Conservation (phyloP, 2,329 filamentous ascomycete genomes). For the Bisporella sp. region DNA sequence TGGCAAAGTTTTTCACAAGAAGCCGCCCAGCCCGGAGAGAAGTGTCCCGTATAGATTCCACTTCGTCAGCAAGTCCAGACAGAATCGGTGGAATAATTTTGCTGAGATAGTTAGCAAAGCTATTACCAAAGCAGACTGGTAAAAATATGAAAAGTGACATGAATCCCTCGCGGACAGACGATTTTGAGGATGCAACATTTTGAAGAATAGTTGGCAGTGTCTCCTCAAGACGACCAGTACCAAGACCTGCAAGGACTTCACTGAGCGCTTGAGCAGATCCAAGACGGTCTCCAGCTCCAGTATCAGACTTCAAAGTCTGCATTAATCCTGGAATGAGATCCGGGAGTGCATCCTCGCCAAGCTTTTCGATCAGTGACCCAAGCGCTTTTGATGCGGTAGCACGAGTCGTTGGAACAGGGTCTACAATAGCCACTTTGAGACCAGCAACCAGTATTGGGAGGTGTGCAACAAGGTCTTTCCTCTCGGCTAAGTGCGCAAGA, state of each 20-base stretch:
- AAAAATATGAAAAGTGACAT: constrained; percentile 99
- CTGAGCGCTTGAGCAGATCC: constrained; percentile 94
- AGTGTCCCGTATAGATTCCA: constrained; percentile 96
- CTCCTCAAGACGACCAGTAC: constrained; percentile 87
- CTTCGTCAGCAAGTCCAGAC: constrained; percentile 86
- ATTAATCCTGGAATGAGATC: constrained; percentile 97
- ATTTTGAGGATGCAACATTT: constrained; percentile 86
- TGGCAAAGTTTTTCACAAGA: constrained; percentile 96
- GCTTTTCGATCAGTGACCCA: constrained; percentile 94
- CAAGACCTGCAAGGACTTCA: constrained; percentile 91
- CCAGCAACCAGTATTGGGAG: constrained; percentile 88
- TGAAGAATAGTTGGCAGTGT: constrained; percentile 93
- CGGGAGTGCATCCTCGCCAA: constrained; percentile 92
- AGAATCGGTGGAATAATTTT: constrained; percentile 95
- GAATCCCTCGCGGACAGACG: constrained; percentile 91
- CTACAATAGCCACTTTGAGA: constrained; percentile 80
- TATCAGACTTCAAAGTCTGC: constrained; percentile 95
- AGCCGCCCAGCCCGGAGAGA: constrained; percentile 87
- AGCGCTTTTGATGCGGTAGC: constrained; percentile 94
- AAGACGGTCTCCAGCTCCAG: constrained; percentile 89
- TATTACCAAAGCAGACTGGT: constrained; percentile 97
- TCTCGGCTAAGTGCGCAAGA: constrained; percentile 91
- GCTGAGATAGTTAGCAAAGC: constrained; percentile 91
- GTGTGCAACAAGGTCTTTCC: constrained; percentile 87
- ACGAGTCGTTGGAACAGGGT: constrained; percentile 92